Evolutionary conservation across 2,329 filamentous ascomycete genomes (phyloP), one percentile per base, ranked within the genome.

Genomic region (Ascochyta lentis): DNA sequence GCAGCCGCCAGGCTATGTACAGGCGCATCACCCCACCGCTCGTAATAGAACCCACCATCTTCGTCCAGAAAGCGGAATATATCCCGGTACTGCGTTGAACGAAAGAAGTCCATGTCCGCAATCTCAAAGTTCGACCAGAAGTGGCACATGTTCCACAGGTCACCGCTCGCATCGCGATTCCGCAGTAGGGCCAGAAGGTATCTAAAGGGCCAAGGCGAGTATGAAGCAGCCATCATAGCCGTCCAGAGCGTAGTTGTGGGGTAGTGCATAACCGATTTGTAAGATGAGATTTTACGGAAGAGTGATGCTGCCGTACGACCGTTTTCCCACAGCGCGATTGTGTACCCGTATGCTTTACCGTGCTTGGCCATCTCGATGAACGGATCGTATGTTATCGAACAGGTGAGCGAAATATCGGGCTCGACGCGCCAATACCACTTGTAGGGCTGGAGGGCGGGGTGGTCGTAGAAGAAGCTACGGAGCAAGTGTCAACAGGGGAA

Each of bases 101-200:
- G 83, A 88, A 92, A 98, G 76, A 97, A 96, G 59, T 86, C 85
- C 85, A 98, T 86, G 75, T 96, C 91, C 39, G 85, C 93, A 68
- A 98, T 94, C 78, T 98, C 94, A 67, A 98, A 98, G 76, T 98
- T 98, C 68, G 87, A 93, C 94, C 94, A 98, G 80, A 97, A 97
- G 76, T 98, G 94, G 76, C 94, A 98, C 13, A 94, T 96, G 29
- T 91, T 96, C 81, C 96, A 98, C 37, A 92, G 91, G 69, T 95
- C 90, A 9, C 92, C 92, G 57, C 87, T 84, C 40, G 82, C 74
- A 71, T 92, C 91, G 76, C 96, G 89, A 23, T 79, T 77, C 26
- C 56, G 50, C 47, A 61, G 38, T 19, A 52, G 45, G 3, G 49
- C 38, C 10, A 59, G 40, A 5, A 55, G 12, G 19, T 45, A 44